Base-by-base conservation (phyloP, 2,329 filamentous ascomycete species). In the Hypoxylon sp. region DNA sequence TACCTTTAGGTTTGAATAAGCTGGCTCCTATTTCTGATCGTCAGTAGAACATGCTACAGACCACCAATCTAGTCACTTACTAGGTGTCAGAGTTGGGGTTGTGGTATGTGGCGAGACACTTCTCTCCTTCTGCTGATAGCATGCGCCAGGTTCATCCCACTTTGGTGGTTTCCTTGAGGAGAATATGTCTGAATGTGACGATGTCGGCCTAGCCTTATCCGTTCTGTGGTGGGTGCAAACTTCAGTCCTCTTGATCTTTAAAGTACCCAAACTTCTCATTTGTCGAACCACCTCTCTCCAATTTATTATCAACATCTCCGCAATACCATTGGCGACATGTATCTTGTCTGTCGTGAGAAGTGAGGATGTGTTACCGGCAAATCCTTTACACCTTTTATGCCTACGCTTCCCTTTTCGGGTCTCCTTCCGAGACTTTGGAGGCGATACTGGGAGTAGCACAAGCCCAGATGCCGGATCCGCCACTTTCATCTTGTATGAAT, bases 241-340 rank as follows among this genome's bases (percentile, higher is more conserved):
- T 60, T 42, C 54, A 31, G 59, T 54, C 14, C 59, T 71, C 59
- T 39, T 76, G 26, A 59, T 69, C 47, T 72, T 77, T 54, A 82
- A 71, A 8, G 79, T 77, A 10, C 78, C 79, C 1, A 90, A 74
- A 46, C 80, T 83, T 63, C 81, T 86, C 81, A 91, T 85, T 63
- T 92, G 86, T 42, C 84, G 81, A 47, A 90, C 87, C 10, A 91
- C 83, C 52, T 90, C 88, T 64, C 86, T 82, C 90, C 90, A 92
- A 69, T 91, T 85, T 1, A 84, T 81, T 53, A 92, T 87, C 4
- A 92, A 79, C 88, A 92, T 91, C 75, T 91, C 88, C 0, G 88
- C 81, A 31, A 92, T 85, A 33, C 80, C 79, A 66, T 88, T 90
- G 10, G 88, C 88, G 59, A 89, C 78, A 48, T 84, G 81, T 22